Conservation (phyloP, 495 filamentous ascomycete genomes). For the Elasticomyces elasticus region DNA sequence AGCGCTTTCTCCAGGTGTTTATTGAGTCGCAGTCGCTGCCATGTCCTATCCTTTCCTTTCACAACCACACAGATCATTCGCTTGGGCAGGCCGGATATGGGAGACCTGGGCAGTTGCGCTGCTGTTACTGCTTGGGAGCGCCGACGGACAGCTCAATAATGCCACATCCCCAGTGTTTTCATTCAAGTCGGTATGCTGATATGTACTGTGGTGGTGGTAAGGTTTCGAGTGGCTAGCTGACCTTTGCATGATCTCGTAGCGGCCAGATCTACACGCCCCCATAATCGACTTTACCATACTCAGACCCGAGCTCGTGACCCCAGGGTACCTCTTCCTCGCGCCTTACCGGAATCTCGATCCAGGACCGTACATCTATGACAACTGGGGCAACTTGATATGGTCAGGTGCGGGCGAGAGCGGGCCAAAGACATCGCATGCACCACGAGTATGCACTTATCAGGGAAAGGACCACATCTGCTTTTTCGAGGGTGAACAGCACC, state of each 20-base stretch:
- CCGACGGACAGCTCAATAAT: constrained; percentile 16
- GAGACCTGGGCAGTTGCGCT: background rate
- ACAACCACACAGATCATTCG: constrained; percentile 1
- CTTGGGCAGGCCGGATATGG: constrained; percentile 1
- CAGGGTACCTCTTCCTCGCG: constrained; percentile 28
- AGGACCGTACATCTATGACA: constrained; percentile 30
- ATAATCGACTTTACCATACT: constrained; percentile 23
- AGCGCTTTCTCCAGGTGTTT: background rate
- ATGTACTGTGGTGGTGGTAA: background rate
- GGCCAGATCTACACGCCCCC: constrained; percentile 27
- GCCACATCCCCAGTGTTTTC: constrained; percentile 14
- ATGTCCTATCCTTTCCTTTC: background rate
- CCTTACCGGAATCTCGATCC: constrained; percentile 28
- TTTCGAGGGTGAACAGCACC: constrained; percentile 46
- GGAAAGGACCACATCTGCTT: constrained; percentile 43
- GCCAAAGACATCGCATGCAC: constrained; percentile 26
- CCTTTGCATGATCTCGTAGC: constrained; percentile 9
- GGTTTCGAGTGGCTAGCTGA: background rate
- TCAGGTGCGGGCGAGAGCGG: constrained; percentile 22
- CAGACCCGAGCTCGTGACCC: constrained; percentile 22
- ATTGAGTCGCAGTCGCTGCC: background rate
- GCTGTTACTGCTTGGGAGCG: background rate
- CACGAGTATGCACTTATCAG: constrained; percentile 28
- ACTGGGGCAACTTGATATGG: constrained; percentile 27
- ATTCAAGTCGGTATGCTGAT: constrained; percentile 20